A percentile compares a stretch with the other conserved stretches of the same genome.
These are phyloP conservation scores for Salinomyces thailandicus DNA, from an alignment of 2,329 filamentous ascomycete genomes.

Conservation along the genomic window DNA sequence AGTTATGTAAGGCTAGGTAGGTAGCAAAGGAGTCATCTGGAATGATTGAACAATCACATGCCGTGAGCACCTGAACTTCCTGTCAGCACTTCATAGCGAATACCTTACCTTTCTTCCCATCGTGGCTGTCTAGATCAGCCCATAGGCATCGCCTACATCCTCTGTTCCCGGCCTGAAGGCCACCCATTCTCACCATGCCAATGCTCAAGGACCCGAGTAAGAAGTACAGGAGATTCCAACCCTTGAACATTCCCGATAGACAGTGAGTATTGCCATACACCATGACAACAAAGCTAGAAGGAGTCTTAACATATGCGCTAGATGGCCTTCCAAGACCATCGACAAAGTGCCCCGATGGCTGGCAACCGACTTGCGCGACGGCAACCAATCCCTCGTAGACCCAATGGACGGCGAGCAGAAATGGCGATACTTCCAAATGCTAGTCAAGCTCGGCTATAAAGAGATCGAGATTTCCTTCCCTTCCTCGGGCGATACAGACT, in stretches of 20 bases:
- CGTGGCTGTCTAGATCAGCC: not conserved
- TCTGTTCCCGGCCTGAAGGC: too few species aligned
- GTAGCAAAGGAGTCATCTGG: not conserved
- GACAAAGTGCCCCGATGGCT: conserved; percentile 85
- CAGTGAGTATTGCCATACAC: too few species aligned
- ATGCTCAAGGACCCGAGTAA: conserved; percentile 60
- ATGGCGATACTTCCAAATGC: conserved; percentile 89
- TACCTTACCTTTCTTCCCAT: not conserved
- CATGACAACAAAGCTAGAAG: too few species aligned
- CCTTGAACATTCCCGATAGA: conserved; percentile 56
- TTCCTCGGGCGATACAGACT: conserved; percentile 88
- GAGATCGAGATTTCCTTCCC: conserved; percentile 97
- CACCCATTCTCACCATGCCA: conserved; percentile 1
- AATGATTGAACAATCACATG: not conserved
- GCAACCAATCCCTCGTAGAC: conserved; percentile 85
- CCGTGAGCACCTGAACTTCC: not conserved
- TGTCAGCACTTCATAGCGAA: not conserved
- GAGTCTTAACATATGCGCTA: too few species aligned
- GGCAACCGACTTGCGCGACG: conserved; percentile 78
- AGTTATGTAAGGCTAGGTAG: too few species aligned
- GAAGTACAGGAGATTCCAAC: conserved; percentile 64
- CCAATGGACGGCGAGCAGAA: conserved; percentile 97
- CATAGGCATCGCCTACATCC: not conserved
- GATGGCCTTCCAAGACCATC: conserved; percentile 76
- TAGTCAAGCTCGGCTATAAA: conserved; percentile 86